Percentiles rank a stretch among this genome's conserved stretches.
These are phyloP conservation scores for Lactarius psammicola DNA, from an alignment of 768 basidiomycete species.

Conservation along the genomic window DNA sequence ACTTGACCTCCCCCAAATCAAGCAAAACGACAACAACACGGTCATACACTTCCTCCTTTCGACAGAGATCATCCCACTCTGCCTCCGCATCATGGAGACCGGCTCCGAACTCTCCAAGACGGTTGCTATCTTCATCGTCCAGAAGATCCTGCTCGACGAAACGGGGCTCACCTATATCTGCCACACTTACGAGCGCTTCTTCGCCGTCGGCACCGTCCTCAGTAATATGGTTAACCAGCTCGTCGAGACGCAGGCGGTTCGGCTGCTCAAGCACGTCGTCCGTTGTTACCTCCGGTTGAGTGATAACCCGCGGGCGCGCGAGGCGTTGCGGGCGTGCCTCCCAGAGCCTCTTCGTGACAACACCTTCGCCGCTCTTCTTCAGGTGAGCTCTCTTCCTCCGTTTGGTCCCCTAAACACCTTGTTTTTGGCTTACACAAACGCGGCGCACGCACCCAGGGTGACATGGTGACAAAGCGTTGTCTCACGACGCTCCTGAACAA, in stretches of 20 bases:
- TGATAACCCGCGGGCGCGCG: slow-evolving; percentile 93
- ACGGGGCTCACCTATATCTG: slow-evolving; percentile 98
- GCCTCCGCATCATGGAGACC: slow-evolving; percentile 99
- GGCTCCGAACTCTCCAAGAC: slow-evolving; percentile 98
- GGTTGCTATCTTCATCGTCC: slow-evolving; percentile 99
- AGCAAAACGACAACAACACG: slow-evolving; percentile 99
- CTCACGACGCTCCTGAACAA: slow-evolving; percentile 88
- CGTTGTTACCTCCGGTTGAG: slow-evolving; percentile 94
- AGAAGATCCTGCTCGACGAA: slow-evolving; percentile 96
- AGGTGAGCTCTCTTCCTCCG: slow-evolving; percentile 50
- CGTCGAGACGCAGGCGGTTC: slow-evolving; percentile 95
- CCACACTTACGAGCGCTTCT: slow-evolving; percentile 99
- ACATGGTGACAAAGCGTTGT: slow-evolving; percentile 97
- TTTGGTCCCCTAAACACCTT: background rate
- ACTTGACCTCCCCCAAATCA: slow-evolving; percentile 12
- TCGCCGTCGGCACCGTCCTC: slow-evolving; percentile 96
- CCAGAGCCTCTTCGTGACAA: slow-evolving; percentile 94
- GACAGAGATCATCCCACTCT: slow-evolving; percentile 99
- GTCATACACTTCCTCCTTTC: slow-evolving; percentile 99
- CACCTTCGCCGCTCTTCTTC: slow-evolving; percentile 87
- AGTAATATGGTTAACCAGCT: slow-evolving; percentile 99
- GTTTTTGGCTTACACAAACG: background rate
- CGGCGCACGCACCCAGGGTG: slow-evolving; percentile 55
- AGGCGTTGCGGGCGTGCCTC: slow-evolving; percentile 91
- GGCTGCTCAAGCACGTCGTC: slow-evolving; percentile 96